Evolutionary conservation across 208 protist species (phyloP).

Genomic region (Acanthamoeba divionensis): DNA sequence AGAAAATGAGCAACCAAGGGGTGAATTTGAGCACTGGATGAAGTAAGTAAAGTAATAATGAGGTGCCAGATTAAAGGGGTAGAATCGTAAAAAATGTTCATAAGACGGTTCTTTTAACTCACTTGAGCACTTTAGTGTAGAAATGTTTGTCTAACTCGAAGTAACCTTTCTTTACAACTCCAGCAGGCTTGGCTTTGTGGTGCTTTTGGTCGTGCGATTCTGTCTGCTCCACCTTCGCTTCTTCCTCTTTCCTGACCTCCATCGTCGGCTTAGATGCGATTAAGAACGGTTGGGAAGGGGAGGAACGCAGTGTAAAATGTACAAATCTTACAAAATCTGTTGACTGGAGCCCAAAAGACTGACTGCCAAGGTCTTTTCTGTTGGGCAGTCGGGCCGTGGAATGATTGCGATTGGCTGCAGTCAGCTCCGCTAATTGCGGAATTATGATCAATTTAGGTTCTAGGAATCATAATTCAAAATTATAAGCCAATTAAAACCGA

Average conservation of each 20-base stretch:
- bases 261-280: too few relatives aligned
- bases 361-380: too few relatives aligned
- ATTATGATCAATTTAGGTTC: too few relatives aligned
- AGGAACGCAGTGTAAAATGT: too few relatives aligned
- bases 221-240: background rate
- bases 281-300: too few relatives aligned
- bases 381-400: too few relatives aligned
- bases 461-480: too few relatives aligned
- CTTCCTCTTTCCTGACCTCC: background rate
- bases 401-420: too few relatives aligned
- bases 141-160: constrained; percentile 68
- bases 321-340: too few relatives aligned
- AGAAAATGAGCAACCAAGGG: constrained; percentile 70
- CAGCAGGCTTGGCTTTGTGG: background rate
- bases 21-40: constrained; percentile 57
- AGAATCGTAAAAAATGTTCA: background rate
- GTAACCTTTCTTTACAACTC: background rate
- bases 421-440: too few relatives aligned
- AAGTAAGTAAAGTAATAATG: background rate
- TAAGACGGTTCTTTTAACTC: background rate
- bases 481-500: too few relatives aligned
- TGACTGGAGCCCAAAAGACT: too few relatives aligned
- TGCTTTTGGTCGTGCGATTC: background rate
- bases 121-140: constrained; percentile 68
- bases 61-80: background rate